A percentile compares a stretch with the other conserved stretches of the same genome.
These are phyloP conservation scores for Fusarium sterilihyphosum DNA, from an alignment of 2,329 filamentous ascomycete species.

Conservation along the genomic window DNA sequence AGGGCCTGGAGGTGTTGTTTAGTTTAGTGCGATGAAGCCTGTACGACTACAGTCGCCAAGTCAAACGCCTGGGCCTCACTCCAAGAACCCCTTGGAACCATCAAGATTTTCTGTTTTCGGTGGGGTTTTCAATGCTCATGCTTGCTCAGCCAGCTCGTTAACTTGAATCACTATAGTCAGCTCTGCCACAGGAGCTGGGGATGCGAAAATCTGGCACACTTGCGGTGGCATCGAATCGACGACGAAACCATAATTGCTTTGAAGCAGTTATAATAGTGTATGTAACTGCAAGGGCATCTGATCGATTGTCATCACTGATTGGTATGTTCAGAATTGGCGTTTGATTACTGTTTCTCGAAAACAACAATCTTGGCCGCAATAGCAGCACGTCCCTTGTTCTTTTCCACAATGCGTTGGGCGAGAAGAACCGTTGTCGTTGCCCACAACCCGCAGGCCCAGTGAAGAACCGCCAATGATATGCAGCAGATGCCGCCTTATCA, in stretches of 20 bases:
- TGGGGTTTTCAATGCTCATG: slow-evolving; percentile 14
- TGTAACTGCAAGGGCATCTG: slow-evolving; percentile 17
- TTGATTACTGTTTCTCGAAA: slow-evolving; percentile 31
- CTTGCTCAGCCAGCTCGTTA: slow-evolving; percentile 6
- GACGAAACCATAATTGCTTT: slow-evolving; percentile 34
- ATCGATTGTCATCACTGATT: slow-evolving; percentile 15
- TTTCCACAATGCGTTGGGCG: slow-evolving; percentile 26
- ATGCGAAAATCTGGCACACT: slow-evolving; percentile 20
- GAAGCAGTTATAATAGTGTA: slow-evolving; percentile 15
- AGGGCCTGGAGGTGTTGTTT: slow-evolving; percentile 29
- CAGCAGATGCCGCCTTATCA: slow-evolving; percentile 12
- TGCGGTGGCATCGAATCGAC: slow-evolving; percentile 13
- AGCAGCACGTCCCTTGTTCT: slow-evolving; percentile 12
- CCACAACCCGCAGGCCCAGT: slow-evolving; percentile 22
- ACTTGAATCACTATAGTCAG: slow-evolving; percentile 11
- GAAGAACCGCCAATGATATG: slow-evolving; percentile 23
- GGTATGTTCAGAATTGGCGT: slow-evolving; percentile 17
- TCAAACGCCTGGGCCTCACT: slow-evolving; percentile 37
- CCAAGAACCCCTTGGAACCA: slow-evolving; percentile 30
- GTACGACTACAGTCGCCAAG: slow-evolving; percentile 38
- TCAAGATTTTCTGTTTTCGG: slow-evolving; percentile 9
- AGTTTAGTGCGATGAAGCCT: slow-evolving; percentile 36
- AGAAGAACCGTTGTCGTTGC: slow-evolving; percentile 21
- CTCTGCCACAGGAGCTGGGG: background rate
- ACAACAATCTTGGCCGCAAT: slow-evolving; percentile 3